phyloP scores from a whole-genome alignment of 345 rosid genomes.

The Balakata baccata region DNA sequence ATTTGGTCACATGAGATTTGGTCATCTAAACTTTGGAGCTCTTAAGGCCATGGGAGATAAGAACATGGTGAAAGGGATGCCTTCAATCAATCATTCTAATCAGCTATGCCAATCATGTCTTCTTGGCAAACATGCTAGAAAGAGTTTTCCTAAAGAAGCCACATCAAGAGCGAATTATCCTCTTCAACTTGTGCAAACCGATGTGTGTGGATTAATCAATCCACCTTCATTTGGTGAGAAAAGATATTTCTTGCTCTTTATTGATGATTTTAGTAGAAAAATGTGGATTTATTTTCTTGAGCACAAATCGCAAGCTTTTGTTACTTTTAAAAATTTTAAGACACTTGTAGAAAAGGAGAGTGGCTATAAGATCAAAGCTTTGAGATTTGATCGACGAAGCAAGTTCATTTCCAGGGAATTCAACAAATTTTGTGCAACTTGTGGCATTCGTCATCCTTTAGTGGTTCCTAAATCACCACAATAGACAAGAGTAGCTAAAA shows the following conservation, averaged over 20 bases:
- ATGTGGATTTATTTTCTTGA: too few relatives aligned
- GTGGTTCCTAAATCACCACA: neutral
- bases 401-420: too few relatives aligned
- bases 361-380: too few relatives aligned
- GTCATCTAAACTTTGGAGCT: neutral
- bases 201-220: neutral
- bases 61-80: neutral
- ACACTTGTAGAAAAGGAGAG: too few relatives aligned
- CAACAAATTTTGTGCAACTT: neutral
- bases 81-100: neutral
- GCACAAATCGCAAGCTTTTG: too few relatives aligned
- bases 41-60: neutral
- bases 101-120: slow-evolving; percentile 2
- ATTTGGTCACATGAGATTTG: neutral
- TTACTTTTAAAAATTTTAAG: too few relatives aligned
- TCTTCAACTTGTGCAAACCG: slow-evolving; percentile 3
- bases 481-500: neutral
- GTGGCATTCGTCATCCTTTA: neutral
- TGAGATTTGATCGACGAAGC: too few relatives aligned
- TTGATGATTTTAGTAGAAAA: too few relatives aligned
- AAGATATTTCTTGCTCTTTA: neutral
- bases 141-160: neutral
- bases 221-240: neutral
- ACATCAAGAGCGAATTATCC: neutral
- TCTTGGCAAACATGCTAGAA: neutral